phyloP scores from a whole-genome alignment of 768 basidiomycete genomes.

The Phanerochaete carnosa region DNA sequence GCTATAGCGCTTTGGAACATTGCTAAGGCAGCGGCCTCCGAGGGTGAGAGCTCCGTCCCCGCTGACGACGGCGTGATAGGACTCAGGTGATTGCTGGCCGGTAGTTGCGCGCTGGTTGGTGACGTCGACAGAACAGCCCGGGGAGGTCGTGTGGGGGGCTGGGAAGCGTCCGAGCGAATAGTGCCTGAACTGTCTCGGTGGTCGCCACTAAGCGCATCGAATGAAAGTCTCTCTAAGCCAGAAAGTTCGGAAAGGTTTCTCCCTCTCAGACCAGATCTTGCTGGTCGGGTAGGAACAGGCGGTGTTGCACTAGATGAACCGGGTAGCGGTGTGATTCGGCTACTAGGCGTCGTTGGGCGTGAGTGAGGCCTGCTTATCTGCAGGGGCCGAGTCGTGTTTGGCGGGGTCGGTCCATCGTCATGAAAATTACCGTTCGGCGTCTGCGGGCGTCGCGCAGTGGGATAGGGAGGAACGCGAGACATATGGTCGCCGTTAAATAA shows the following conservation, averaged over 20 bases:
- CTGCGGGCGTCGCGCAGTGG: constrained; percentile 44
- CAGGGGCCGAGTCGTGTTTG: constrained; percentile 46
- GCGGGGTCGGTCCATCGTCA: constrained; percentile 33
- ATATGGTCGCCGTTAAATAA: constrained; percentile 29
- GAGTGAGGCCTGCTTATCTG: constrained; percentile 58
- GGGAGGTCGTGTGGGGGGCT: constrained; percentile 29
- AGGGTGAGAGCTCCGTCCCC: constrained; percentile 22
- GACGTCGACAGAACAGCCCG: constrained; percentile 21
- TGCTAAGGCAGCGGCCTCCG: constrained; percentile 51
- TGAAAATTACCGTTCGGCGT: constrained; percentile 37
- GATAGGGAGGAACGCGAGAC: constrained; percentile 59
- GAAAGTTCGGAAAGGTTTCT: constrained; percentile 52
- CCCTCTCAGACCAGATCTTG: constrained; percentile 62
- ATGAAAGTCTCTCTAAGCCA: constrained; percentile 45
- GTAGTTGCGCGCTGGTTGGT: constrained; percentile 7
- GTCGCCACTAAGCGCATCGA: constrained; percentile 37
- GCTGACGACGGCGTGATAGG: constrained; percentile 14
- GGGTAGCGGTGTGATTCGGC: constrained; percentile 24
- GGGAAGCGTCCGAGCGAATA: constrained; percentile 39
- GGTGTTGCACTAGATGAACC: constrained; percentile 37
- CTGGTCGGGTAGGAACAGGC: constrained; percentile 58
- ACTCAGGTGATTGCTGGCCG: constrained; percentile 5
- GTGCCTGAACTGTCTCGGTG: constrained; percentile 47
- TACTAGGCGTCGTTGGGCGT: constrained; percentile 52
- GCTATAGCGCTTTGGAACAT: constrained; percentile 68